Evolutionary conservation across 495 filamentous ascomycete genomes (phyloP), one percentile per base, ranked within the genome.

Genomic region (Jackrogersella minutella): DNA sequence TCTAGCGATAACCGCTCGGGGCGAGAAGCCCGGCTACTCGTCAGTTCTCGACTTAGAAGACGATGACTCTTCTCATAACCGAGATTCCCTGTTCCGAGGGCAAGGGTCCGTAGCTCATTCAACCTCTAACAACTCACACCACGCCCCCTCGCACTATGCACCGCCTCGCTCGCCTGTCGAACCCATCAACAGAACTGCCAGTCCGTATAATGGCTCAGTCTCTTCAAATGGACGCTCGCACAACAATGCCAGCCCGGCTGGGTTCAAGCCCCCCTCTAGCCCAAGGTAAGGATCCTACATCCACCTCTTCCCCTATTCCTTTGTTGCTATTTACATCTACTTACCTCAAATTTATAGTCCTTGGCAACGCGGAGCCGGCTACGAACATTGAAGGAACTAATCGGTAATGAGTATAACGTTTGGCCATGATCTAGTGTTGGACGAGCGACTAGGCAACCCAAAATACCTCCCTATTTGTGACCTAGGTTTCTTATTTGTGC

Each of bases 1-100:
- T 5, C 80, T 99, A 24, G 96, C 89, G 56, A 91, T 89, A 44
- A 98, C 95, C 11, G 95, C 95, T 21, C 90, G 95, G 56, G 93
- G 93, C 44, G 91, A 95, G 60, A 94, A 93, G 77, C 78, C 79
- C 1, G 87, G 87, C 55, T 89, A 88, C 67, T 83, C 85, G 62
- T 83, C 82, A 58, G 80, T 79, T 19, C 66, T 81, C 8, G 88
- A 91, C 43, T 83, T 95, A 26, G 91, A 93, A 33, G 90, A 93
- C 55, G 93, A 96, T 46, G 87, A 88, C 37, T 82, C 84, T 3
- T 91, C 89, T 7, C 84, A 74, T 58, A 69, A 74, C 21, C 80
- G 79, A 5, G 74, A 74, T 37, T 79, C 77, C 21, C 43, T 76
- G 22, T 67, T 71, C 39, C 66, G 67, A 31, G 53, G 64, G 61